These are phyloP conservation scores for Salix arbutifolia DNA, from an alignment of 345 rosid genomes.

Conservation along the genomic window DNA sequence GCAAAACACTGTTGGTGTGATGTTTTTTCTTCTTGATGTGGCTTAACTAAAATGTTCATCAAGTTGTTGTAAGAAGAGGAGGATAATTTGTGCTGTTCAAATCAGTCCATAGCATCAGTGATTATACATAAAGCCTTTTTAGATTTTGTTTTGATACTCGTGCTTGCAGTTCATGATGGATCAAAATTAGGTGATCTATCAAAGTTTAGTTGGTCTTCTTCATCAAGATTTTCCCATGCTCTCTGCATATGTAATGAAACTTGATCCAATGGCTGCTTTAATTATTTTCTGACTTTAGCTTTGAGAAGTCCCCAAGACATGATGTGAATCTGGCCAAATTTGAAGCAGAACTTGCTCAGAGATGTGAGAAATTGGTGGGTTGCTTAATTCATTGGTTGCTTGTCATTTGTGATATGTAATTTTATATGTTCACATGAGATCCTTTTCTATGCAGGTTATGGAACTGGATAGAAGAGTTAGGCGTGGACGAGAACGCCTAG, in stretches of 20 bases:
- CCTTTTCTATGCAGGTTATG: slow-evolving; percentile 53
- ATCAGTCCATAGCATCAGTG: not conserved
- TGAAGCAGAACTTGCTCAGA: slow-evolving; percentile 88
- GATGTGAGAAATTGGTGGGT: slow-evolving; percentile 90
- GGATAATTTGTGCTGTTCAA: not conserved
- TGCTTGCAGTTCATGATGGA: not conserved
- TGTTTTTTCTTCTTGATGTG: slow-evolving; percentile 24
- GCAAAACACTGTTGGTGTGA: slow-evolving; percentile 15
- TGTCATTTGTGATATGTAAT: not conserved
- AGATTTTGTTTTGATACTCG: not conserved
- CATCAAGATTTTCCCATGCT: not conserved
- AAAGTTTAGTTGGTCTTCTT: not conserved
- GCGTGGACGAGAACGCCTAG: slow-evolving; percentile 94
- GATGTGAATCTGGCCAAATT: slow-evolving; percentile 66
- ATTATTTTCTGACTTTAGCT: slow-evolving; percentile 43
- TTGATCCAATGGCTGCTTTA: slow-evolving; percentile 6
- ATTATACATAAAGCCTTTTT: not conserved
- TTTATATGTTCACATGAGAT: not conserved
- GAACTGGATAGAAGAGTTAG: slow-evolving; percentile 94
- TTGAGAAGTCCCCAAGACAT: slow-evolving; percentile 84
- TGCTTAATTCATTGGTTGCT: not conserved
- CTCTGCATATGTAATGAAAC: not conserved
- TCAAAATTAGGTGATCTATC: not conserved
- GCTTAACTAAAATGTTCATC: slow-evolving; percentile 14
- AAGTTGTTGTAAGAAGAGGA: slow-evolving; percentile 11